Percentiles rank a stretch among this genome's conserved stretches.
Conservation (phyloP, 2,329 filamentous ascomycete genomes). For the Chrysosporium queenslandicum region DNA sequence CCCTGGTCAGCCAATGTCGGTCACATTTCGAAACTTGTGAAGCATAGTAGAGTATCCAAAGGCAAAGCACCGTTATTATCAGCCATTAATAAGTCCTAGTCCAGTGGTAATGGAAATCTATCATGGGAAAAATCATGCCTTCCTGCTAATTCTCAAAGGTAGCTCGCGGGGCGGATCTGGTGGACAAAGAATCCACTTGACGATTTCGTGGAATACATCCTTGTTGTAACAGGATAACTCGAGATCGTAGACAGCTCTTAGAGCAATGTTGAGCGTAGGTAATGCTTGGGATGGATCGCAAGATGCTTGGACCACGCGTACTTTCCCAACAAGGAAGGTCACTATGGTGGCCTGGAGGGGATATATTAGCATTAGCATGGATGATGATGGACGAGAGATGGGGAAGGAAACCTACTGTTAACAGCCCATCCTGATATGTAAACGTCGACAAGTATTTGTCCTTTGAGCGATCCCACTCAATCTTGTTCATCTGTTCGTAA, state of each 20-base stretch:
- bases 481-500: conserved; percentile 15
- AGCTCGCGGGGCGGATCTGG: not conserved
- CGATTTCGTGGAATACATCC: conserved; percentile 9
- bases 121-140: not conserved
- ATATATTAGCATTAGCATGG: not conserved
- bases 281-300: conserved; percentile 13
- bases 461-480: conserved; percentile 11
- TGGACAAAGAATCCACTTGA: conserved; percentile 17
- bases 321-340: conserved; percentile 8
- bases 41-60: not conserved
- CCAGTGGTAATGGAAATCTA: not conserved
- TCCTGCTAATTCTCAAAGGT: not conserved
- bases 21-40: not conserved
- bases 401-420: conserved; percentile 12
- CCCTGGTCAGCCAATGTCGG: not conserved
- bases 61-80: not conserved
- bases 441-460: conserved; percentile 7
- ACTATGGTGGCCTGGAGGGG: conserved; percentile 13
- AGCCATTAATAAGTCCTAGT: not conserved
- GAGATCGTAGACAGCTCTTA: conserved; percentile 14
- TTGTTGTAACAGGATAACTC: conserved; percentile 11
- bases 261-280: conserved; percentile 11
- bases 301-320: conserved; percentile 10
- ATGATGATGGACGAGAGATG: not conserved
- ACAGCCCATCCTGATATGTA: conserved; percentile 12